A percentile compares a stretch with the other conserved stretches of the same genome.
These are phyloP conservation scores for Trametes hirsuta DNA, from an alignment of 1,284 basidiomycete genomes.

Conservation along the genomic window DNA sequence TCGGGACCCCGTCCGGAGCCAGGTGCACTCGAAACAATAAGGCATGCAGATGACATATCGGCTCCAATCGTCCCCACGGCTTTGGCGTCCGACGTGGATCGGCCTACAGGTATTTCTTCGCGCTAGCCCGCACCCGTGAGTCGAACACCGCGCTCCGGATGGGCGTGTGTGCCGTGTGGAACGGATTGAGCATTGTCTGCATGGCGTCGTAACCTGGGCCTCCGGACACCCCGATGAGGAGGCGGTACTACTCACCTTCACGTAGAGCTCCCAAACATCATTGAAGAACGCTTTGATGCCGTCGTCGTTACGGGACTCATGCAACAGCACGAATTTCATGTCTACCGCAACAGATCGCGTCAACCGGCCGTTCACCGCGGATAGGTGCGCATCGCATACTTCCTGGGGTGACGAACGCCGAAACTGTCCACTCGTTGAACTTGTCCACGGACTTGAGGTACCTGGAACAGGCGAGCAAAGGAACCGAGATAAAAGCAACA, in stretches of 20 bases:
- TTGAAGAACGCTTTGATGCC: constrained; percentile 89
- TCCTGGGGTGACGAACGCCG: constrained; percentile 90
- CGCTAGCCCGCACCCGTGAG: constrained; percentile 79
- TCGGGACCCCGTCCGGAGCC: neutral
- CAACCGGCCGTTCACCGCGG: constrained; percentile 13
- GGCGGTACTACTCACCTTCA: constrained; percentile 69
- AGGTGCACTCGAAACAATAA: constrained; percentile 1
- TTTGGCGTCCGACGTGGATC: constrained; percentile 10
- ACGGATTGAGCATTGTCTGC: constrained; percentile 89
- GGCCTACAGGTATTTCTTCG: constrained; percentile 77
- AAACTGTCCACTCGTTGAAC: constrained; percentile 97
- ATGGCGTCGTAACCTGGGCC: constrained; percentile 14
- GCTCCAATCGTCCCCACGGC: constrained; percentile 8
- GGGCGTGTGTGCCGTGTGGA: constrained; percentile 85
- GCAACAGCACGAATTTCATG: constrained; percentile 89
- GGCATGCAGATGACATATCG: constrained; percentile 10
- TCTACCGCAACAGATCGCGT: constrained; percentile 50
- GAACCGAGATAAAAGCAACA: constrained; percentile 4
- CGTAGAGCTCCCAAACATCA: constrained; percentile 94
- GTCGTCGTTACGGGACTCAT: constrained; percentile 95
- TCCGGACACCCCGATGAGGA: constrained; percentile 26
- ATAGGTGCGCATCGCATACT: constrained; percentile 58
- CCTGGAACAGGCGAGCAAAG: constrained; percentile 48
- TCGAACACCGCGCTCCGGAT: constrained; percentile 86
- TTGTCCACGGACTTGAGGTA: constrained; percentile 92